These are phyloP conservation scores for Xylariaceae sp. DNA, from an alignment of 2,329 filamentous ascomycete species.

Conservation along the genomic window DNA sequence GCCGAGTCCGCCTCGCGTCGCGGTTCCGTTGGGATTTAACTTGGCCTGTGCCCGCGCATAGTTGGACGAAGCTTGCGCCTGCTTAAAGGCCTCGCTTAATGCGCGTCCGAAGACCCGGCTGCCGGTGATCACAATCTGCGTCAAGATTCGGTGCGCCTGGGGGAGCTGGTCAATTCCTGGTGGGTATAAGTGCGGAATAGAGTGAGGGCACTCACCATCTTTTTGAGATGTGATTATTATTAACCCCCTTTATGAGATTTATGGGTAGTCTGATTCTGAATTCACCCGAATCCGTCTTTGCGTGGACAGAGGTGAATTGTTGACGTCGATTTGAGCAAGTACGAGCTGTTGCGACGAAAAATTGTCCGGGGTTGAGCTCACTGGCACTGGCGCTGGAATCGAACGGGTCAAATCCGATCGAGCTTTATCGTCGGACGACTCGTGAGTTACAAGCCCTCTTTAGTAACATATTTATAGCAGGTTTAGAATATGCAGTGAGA, in stretches of 20 bases:
- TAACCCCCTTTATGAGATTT: background rate
- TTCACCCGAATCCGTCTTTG: background rate
- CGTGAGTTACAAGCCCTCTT: no score
- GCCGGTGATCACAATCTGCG: slow-evolving; percentile 86
- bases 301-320: background rate
- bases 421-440: no score
- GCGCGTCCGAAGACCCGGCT: slow-evolving; percentile 87
- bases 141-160: slow-evolving; percentile 90
- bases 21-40: slow-evolving; percentile 41
- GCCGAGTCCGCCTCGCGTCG: slow-evolving; percentile 37
- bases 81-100: slow-evolving; percentile 90
- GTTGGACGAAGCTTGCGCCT: slow-evolving; percentile 80
- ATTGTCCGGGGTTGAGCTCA: slow-evolving; percentile 19
- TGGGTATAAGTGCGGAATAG: background rate
- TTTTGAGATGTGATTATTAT: background rate
- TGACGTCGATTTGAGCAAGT: slow-evolving; percentile 7
- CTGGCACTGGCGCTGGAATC: background rate
- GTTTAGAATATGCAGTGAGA: background rate
- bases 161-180: slow-evolving; percentile 8
- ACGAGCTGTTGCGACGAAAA: slow-evolving; percentile 25
- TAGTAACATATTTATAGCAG: no score
- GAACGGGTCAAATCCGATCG: background rate
- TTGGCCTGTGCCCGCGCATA: slow-evolving; percentile 71
- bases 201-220: slow-evolving; percentile 15
- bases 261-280: background rate